Evolutionary conservation across 169 alveolate species (phyloP).

Genomic region (Eimeria acervulina): DNA sequence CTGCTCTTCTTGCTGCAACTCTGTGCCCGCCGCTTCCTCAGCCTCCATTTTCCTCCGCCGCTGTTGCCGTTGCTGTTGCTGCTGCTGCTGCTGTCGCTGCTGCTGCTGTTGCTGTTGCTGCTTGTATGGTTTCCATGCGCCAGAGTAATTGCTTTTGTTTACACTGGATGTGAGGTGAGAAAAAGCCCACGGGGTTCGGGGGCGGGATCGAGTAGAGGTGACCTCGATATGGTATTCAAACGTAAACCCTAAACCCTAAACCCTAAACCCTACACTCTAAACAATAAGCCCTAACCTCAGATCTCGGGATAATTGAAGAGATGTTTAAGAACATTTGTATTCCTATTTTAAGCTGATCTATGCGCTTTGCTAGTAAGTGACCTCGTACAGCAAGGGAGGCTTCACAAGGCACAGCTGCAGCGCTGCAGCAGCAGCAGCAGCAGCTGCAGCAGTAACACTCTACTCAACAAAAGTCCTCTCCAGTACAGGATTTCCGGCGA

Average conservation of each 20-base stretch:
- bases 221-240: not conserved
- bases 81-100: not conserved
- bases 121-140: not conserved
- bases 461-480: not conserved
- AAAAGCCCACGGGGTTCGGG: not conserved
- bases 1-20: slow-evolving; percentile 16
- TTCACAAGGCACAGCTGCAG: not conserved
- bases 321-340: too few relatives aligned
- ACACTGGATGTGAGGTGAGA: not conserved
- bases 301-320: not conserved
- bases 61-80: not conserved
- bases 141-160: not conserved
- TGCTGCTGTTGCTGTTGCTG: slow-evolving; percentile 6
- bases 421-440: slow-evolving; percentile 26
- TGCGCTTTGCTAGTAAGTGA: too few relatives aligned
- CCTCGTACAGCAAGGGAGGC: too few relatives aligned
- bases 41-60: slow-evolving; percentile 16
- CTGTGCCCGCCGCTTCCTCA: not conserved
- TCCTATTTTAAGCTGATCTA: too few relatives aligned
- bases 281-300: not conserved
- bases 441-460: slow-evolving; percentile 22
- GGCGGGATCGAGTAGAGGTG: slow-evolving; percentile 16
- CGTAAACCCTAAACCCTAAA: not conserved
- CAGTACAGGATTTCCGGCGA: not conserved
- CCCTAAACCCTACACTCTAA: not conserved